Percentiles rank a stretch among this genome's conserved stretches.
phyloP scores from a whole-genome alignment of 352 stramenopile genomes.

The Detonula confervacea region DNA sequence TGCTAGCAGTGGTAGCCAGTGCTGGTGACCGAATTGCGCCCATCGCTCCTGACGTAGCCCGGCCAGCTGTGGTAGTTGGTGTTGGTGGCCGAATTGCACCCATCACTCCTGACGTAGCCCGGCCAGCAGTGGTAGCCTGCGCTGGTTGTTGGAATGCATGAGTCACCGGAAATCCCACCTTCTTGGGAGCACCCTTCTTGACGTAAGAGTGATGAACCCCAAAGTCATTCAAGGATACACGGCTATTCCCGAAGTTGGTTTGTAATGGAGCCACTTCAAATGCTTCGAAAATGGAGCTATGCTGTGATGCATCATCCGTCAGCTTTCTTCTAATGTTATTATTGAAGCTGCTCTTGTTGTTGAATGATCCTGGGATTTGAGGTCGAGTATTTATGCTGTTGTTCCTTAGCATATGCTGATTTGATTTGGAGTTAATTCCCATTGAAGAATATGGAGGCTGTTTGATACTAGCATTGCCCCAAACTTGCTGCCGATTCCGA shows the following conservation, averaged over 20 bases:
- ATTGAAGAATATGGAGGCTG: too few species aligned
- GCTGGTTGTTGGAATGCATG: not conserved
- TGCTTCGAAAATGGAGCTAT: slow-evolving; percentile 41
- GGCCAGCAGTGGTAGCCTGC: not conserved
- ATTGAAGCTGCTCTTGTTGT: not conserved
- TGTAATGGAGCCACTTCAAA: slow-evolving; percentile 46
- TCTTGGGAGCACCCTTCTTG: not conserved
- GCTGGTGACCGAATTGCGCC: too few species aligned
- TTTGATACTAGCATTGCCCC: too few species aligned
- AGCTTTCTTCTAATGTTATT: not conserved
- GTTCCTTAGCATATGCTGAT: not conserved
- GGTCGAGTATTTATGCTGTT: too few species aligned
- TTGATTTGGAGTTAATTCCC: not conserved
- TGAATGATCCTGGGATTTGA: slow-evolving; percentile 9
- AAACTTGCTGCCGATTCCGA: too few species aligned
- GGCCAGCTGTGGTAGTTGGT: not conserved
- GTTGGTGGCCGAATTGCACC: too few species aligned
- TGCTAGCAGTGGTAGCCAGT: not conserved
- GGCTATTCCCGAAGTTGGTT: not conserved
- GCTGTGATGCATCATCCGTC: slow-evolving; percentile 39
- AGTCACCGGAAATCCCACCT: not conserved
- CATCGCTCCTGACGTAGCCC: too few species aligned
- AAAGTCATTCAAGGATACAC: slow-evolving; percentile 20
- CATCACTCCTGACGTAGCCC: too few species aligned
- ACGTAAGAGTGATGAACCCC: slow-evolving; percentile 26